Evolutionary conservation across 495 filamentous ascomycete genomes (phyloP).

Genomic region (Aspergillus homomorphus): DNA sequence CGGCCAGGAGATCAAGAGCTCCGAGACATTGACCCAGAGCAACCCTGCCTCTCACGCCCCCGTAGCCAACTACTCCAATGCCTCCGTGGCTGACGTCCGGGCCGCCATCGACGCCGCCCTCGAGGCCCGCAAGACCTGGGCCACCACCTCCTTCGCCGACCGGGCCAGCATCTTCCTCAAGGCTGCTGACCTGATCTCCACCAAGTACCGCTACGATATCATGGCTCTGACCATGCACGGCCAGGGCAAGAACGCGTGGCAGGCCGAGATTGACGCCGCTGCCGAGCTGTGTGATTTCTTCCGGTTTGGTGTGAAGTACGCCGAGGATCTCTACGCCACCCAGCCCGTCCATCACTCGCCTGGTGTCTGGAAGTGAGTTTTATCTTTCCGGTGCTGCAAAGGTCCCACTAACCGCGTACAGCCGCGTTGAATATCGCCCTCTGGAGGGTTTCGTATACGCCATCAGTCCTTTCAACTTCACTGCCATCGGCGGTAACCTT

Average conservation of each 20-base stretch:
- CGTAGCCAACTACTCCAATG: constrained; percentile 76
- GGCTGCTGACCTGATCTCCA: constrained; percentile 81
- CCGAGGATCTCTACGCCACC: constrained; percentile 80
- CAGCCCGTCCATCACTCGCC: constrained; percentile 75
- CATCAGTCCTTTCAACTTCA: constrained; percentile 86
- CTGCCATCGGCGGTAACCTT: constrained; percentile 79
- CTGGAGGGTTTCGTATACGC: constrained; percentile 88
- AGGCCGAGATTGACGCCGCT: constrained; percentile 93
- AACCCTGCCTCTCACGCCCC: constrained; percentile 75
- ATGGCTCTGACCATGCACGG: constrained; percentile 93
- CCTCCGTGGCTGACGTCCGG: constrained; percentile 66
- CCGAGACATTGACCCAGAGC: constrained; percentile 52
- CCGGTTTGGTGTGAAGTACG: constrained; percentile 80
- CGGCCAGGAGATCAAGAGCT: constrained; percentile 59
- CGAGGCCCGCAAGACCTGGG: constrained; percentile 77
- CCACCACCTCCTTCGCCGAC: constrained; percentile 77
- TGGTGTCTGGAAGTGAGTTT: constrained; percentile 70
- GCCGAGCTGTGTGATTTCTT: constrained; percentile 92
- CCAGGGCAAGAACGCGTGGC: constrained; percentile 95
- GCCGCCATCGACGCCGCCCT: constrained; percentile 77
- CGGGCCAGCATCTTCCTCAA: constrained; percentile 92
- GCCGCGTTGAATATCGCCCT: constrained; percentile 73
- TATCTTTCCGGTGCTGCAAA: background rate
- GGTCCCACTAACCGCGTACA: constrained; percentile 19
- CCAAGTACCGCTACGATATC: constrained; percentile 88